Conservation (phyloP, 441 rosid species). For the Euphorbia schlechtendalii region DNA sequence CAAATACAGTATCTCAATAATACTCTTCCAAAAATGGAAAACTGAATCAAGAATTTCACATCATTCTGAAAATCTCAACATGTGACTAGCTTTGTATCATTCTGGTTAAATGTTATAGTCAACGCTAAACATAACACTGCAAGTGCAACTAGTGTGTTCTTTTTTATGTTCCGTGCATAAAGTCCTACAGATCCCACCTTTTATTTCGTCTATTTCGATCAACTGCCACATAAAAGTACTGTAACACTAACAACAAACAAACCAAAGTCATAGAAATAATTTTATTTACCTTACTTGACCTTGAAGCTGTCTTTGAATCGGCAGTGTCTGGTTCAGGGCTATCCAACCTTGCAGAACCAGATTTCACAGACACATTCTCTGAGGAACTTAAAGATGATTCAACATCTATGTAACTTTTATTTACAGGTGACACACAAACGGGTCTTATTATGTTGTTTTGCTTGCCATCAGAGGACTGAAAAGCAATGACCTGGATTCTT, state of each 20-base stretch:
- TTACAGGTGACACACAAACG: slow-evolving; percentile 39
- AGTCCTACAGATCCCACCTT: not conserved
- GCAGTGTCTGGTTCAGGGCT: slow-evolving; percentile 59
- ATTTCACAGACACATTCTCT: slow-evolving; percentile 36
- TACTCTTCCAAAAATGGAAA: not conserved
- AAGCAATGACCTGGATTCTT: slow-evolving; percentile 93
- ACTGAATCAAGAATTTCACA: not conserved
- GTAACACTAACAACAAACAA: no score
- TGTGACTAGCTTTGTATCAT: no score
- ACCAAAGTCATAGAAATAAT: slow-evolving; percentile 7
- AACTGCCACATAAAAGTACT: not conserved
- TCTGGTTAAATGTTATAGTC: no score
- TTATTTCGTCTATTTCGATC: not conserved
- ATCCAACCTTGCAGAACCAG: slow-evolving; percentile 41
- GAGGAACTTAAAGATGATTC: slow-evolving; percentile 81
- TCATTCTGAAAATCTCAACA: not conserved
- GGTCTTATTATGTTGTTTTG: slow-evolving; percentile 44
- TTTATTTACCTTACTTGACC: slow-evolving; percentile 41
- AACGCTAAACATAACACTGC: no score
- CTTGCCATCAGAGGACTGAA: slow-evolving; percentile 90
- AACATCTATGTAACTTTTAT: slow-evolving; percentile 51
- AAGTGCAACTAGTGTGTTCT: no score
- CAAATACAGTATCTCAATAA: not conserved
- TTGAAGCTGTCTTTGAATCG: slow-evolving; percentile 46
- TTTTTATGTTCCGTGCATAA: not conserved